Conservation (phyloP, 2,329 filamentous ascomycete species). For the Diplodia sapinea region DNA sequence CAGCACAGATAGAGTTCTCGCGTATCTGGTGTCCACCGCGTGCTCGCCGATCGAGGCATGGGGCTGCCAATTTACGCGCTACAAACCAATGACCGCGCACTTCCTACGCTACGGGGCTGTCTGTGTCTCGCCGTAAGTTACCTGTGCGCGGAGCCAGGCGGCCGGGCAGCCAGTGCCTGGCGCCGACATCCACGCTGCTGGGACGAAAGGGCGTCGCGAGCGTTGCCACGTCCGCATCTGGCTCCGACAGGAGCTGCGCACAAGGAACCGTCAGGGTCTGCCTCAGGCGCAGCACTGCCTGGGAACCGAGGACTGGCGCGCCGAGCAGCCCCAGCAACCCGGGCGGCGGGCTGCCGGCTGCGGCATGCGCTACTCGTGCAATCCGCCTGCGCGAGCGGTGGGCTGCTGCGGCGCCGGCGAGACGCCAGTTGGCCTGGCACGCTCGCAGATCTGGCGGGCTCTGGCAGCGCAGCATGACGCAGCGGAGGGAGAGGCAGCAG, state of each 20-base stretch:
- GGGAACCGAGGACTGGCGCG: not conserved
- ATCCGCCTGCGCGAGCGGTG: not conserved
- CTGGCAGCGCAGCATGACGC: conserved; percentile 1
- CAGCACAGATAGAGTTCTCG: conserved; percentile 26
- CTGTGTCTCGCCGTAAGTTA: not conserved
- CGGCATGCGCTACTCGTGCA: not conserved
- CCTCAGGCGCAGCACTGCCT: not conserved
- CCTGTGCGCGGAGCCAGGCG: not conserved
- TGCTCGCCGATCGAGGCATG: not conserved
- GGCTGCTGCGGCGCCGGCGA: not conserved
- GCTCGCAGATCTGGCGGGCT: not conserved
- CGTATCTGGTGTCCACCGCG: conserved; percentile 14
- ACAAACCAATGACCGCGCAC: conserved; percentile 4
- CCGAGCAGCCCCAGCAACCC: not conserved
- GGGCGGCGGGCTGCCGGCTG: not conserved
- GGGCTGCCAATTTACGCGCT: conserved; percentile 1
- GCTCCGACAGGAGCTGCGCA: not conserved
- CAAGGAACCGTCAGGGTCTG: not conserved
- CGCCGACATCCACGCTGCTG: not conserved
- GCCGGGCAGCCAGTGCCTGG: not conserved
- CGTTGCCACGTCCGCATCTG: not conserved
- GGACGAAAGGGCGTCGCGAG: conserved; percentile 10
- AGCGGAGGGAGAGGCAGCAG: not conserved
- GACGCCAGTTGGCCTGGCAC: not conserved
- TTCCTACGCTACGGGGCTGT: not conserved